phyloP scores from a whole-genome alignment of 1,284 basidiomycete species.

The Puccinia horiana region DNA sequence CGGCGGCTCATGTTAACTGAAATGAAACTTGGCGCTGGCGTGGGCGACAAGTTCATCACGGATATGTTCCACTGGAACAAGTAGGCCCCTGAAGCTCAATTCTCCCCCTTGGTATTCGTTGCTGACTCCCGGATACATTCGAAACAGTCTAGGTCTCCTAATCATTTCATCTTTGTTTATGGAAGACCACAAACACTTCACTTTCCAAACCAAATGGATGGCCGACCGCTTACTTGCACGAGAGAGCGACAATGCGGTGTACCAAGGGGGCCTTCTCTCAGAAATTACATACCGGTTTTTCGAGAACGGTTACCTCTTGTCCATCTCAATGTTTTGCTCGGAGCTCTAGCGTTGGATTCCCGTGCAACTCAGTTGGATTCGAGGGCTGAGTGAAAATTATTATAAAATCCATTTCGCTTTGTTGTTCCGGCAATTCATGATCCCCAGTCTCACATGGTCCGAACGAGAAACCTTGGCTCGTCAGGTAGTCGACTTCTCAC shows the following conservation, averaged over 20 bases:
- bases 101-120: too few relatives aligned
- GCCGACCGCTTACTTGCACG: not conserved
- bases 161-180: too few relatives aligned
- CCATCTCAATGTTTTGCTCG: slow-evolving; percentile 10
- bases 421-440: not conserved
- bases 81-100: too few relatives aligned
- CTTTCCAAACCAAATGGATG: slow-evolving; percentile 24
- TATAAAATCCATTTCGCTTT: slow-evolving; percentile 10
- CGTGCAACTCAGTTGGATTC: slow-evolving; percentile 19
- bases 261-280: not conserved
- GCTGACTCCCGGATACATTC: too few relatives aligned
- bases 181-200: too few relatives aligned
- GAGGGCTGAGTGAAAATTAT: not conserved
- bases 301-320: slow-evolving; percentile 2
- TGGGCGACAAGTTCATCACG: too few relatives aligned
- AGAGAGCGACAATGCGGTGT: not conserved
- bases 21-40: too few relatives aligned
- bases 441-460: not conserved
- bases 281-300: slow-evolving; percentile 19
- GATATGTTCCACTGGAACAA: too few relatives aligned
- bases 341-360: not conserved
- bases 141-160: too few relatives aligned
- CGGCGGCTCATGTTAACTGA: too few relatives aligned
- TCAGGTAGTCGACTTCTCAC: slow-evolving; percentile 19
- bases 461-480: not conserved